Evolutionary conservation across 2,329 filamentous ascomycete species (phyloP).

Genomic region (Macrophomina pseudophaseolina): DNA sequence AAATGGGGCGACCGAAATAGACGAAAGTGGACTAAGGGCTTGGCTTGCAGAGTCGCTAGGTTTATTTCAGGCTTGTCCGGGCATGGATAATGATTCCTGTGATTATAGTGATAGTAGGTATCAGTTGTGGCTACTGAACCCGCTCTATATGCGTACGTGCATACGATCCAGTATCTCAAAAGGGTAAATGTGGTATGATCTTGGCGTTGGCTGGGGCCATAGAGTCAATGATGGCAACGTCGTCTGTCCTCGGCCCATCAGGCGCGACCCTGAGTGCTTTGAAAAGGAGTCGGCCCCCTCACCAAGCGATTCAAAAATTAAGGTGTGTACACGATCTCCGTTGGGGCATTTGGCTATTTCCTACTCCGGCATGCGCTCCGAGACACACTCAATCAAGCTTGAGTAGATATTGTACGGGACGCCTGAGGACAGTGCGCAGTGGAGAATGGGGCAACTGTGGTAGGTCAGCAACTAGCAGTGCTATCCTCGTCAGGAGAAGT

Average conservation of each 20-base stretch:
- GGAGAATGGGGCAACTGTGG: neutral
- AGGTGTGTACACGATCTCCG: neutral
- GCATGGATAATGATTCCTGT: too few species aligned
- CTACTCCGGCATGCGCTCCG: constrained; percentile 12
- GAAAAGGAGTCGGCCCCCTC: neutral
- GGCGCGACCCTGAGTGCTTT: neutral
- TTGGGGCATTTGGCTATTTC: constrained; percentile 2
- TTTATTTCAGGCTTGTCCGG: neutral
- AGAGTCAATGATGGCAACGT: neutral
- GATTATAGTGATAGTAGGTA: too few species aligned
- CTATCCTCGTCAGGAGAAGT: neutral
- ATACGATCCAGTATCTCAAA: neutral
- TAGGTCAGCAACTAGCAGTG: neutral
- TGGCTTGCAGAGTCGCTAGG: neutral
- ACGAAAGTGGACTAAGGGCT: neutral
- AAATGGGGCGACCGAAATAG: neutral
- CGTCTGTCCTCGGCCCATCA: neutral
- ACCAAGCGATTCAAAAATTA: neutral
- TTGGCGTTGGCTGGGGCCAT: neutral
- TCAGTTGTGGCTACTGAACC: too few species aligned
- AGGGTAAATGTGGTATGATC: neutral
- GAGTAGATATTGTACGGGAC: constrained; percentile 4
- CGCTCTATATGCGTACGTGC: too few species aligned
- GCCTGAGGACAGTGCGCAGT: neutral
- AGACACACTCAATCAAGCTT: constrained; percentile 17